Evolutionary conservation across 345 rosid genomes (phyloP).

Genomic region (Gossypium rotundifolium): DNA sequence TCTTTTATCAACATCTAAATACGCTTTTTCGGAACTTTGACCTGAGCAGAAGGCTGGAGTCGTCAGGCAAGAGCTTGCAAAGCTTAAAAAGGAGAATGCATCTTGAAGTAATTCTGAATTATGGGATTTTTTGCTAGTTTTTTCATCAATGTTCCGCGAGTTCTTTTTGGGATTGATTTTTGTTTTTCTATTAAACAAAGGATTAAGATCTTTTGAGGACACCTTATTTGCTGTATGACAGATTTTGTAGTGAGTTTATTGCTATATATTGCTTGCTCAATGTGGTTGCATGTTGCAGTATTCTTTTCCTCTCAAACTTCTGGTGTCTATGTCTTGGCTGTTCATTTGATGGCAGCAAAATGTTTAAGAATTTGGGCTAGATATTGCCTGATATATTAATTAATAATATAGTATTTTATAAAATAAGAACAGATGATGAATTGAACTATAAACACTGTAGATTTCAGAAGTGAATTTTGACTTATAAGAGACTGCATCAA

Average conservation of each 20-base stretch:
- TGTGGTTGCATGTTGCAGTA: not conserved
- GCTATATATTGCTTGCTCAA: not conserved
- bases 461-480: not conserved
- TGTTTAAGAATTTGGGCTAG: no score
- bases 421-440: not conserved
- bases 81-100: constrained; percentile 42
- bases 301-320: not conserved
- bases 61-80: constrained; percentile 60
- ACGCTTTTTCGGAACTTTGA: not conserved
- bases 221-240: not conserved
- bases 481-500: not conserved
- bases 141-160: constrained; percentile 7
- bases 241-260: constrained; percentile 11
- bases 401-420: no score
- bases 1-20: not conserved
- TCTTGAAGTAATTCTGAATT: constrained; percentile 14
- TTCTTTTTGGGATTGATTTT: constrained; percentile 8
- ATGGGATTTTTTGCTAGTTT: constrained; percentile 16
- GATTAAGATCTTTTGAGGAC: constrained; percentile 1
- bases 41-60: constrained; percentile 45
- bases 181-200: not conserved
- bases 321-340: not conserved
- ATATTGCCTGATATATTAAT: no score
- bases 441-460: not conserved
- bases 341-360: not conserved